Evolutionary conservation across 163 green algal genomes (phyloP), one percentile per base, ranked within the genome.

Genomic region (Chloromonas sp.): DNA sequence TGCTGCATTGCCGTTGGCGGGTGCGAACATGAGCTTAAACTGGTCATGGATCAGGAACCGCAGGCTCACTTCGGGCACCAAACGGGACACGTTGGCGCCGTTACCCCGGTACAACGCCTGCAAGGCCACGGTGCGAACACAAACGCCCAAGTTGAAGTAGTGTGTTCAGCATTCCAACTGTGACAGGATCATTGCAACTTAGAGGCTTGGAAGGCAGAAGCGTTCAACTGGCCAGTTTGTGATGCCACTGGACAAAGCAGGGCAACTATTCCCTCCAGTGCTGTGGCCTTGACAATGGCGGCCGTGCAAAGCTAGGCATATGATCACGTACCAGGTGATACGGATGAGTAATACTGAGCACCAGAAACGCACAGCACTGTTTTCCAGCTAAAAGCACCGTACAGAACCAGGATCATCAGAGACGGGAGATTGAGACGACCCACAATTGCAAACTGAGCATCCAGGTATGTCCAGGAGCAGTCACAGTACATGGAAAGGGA

Each of bases 41-140:
- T 88, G 84, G 90, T 94, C 92, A 62, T 94, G 86, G 58, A 95
- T 82, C 0, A 86, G 84, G 86, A 95, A 94, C 83, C 93, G 91
- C 82, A 95, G 87, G 60, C 70, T 87, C 36, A 93, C 90, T 61
- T 94, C 92, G 1, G 92, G 92, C 57, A 94, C 60, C 15, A 95
- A 82, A 2, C 92, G 88, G 8, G 88, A 36, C 79, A 94, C 89
- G 78, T 95, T 94, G 59, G 90, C 88, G 59, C 91, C 90, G 86
- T 95, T 95, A 84, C 92, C 91, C 2, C 91, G 87, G 76, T 91
- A 95, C 61, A 92, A 82, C 0, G 87, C 87, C 91, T 93, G 89
- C 77, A 87, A 59, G 62, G 36, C 36, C 78, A 79, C 13, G 14
- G 66, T 11, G 11, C 11, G 66, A 76, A 8, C 66, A 36, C 58